Conservation (phyloP, 306 rosid species). For the Cotoneaster glaucophyllus region DNA sequence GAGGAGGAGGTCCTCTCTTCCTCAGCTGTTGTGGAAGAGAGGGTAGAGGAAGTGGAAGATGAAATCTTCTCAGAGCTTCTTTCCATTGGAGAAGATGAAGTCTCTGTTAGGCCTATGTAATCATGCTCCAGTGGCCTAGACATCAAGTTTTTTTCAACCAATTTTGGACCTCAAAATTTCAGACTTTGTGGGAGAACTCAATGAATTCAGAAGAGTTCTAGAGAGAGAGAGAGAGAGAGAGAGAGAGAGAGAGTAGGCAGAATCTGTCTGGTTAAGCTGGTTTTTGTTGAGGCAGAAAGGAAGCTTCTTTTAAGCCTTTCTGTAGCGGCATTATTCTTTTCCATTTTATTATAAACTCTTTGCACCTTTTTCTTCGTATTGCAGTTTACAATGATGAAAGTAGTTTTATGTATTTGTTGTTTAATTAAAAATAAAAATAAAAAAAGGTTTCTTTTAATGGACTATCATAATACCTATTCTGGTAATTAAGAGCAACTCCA, state of each 20-base stretch:
- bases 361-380: not conserved
- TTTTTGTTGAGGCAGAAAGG: slow-evolving; percentile 42
- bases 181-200: not conserved
- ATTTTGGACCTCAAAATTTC: slow-evolving; percentile 2
- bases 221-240: slow-evolving; percentile 14
- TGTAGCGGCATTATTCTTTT: slow-evolving; percentile 17
- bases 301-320: slow-evolving; percentile 50
- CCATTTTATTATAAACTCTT: not conserved
- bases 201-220: not conserved
- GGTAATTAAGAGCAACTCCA: too few relatives aligned
- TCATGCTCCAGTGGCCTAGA: slow-evolving; percentile 65
- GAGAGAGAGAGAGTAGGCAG: slow-evolving; percentile 7
- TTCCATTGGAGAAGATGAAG: slow-evolving; percentile 45
- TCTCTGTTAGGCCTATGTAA: slow-evolving; percentile 70
- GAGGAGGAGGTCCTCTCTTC: slow-evolving; percentile 39
- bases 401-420: not conserved
- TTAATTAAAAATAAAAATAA: not conserved
- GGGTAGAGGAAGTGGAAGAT: slow-evolving; percentile 36
- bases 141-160: slow-evolving; percentile 35
- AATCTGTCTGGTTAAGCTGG: slow-evolving; percentile 13
- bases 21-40: slow-evolving; percentile 21
- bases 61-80: slow-evolving; percentile 49
- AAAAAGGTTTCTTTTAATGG: not conserved
- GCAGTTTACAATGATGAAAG: slow-evolving; percentile 2
- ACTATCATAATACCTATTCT: not conserved